Conservation (phyloP, 1,139 yeast species). For the Sugiyamaella grinbergsii region DNA sequence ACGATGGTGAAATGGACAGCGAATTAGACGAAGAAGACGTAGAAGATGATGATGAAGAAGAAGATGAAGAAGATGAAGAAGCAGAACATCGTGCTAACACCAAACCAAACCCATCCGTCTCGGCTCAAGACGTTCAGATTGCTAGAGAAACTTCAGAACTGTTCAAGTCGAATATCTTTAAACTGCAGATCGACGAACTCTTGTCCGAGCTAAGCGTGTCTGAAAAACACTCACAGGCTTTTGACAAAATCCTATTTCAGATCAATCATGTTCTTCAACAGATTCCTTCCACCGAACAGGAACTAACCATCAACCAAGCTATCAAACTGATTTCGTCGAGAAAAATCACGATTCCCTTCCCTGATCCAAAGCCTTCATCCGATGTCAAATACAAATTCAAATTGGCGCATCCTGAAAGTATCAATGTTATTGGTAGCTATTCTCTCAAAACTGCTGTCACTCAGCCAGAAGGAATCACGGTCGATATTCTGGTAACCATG, state of each 20-base stretch:
- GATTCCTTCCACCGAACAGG: conserved; percentile 57
- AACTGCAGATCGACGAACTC: conserved; percentile 88
- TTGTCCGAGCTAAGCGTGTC: conserved; percentile 75
- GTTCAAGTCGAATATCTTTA: conserved; percentile 92
- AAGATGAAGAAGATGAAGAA: conserved; percentile 24
- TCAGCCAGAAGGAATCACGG: conserved; percentile 60
- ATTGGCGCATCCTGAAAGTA: conserved; percentile 70
- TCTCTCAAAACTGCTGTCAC: conserved; percentile 81
- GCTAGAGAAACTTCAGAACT: conserved; percentile 93
- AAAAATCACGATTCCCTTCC: conserved; percentile 70
- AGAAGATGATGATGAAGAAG: conserved; percentile 24
- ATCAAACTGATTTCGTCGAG: conserved; percentile 53
- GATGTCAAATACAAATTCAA: conserved; percentile 69
- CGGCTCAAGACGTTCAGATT: conserved; percentile 85
- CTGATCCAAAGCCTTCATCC: conserved; percentile 75
- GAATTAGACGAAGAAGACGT: conserved; percentile 26
- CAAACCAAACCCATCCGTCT: conserved; percentile 35
- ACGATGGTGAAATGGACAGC: conserved; percentile 16
- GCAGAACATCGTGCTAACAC: conserved; percentile 23
- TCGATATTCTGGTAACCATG: conserved; percentile 83
- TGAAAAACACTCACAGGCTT: conserved; percentile 62
- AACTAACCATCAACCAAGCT: conserved; percentile 56
- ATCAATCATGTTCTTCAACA: conserved; percentile 68
- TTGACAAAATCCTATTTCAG: conserved; percentile 78
- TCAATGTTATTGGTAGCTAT: conserved; percentile 84